Base-by-base conservation (phyloP, 768 basidiomycete species). In the Chiua virens region DNA sequence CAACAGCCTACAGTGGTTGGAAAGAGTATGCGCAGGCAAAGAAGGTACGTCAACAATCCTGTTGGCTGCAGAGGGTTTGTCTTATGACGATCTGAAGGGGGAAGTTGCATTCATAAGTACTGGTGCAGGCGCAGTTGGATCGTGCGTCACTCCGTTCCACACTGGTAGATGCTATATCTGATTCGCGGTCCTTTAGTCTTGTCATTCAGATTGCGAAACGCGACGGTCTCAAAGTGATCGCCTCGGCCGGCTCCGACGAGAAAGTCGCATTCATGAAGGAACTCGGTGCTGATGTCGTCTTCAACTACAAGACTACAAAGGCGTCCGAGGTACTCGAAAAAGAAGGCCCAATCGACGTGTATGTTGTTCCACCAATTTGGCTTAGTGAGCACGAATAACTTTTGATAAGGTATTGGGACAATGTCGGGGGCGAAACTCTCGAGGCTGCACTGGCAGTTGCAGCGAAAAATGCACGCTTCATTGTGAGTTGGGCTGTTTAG, bases 251-350 rank as follows among this genome's bases (percentile, higher is more conserved):
- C 1, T 78, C 79, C 0, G 84, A 87, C 21, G 81, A 84, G 43
- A 88, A 89, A 66, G 83, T 89, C 13, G 63, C 72, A 6, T 85
- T 77, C 61, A 69, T 84, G 64, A 75, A 75, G 45, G 73, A 74
- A 5, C 55, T 85, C 36, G 86, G 85, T 0, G 78, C 79, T 0
- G 86, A 89, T 56, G 75, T 83, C 9, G 80, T 75, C 1, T 87
- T 86, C 73, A 86, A 88, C 66, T 87, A 84, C 68, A 84, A 89
- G 73, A 86, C 75, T 0, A 70, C 71, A 1, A 68, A 72, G 37
- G 80, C 78, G 0, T 57, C 59, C 1, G 77, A 82, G 13, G 73
- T 83, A 5, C 67, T 89, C 37, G 60, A 62, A 50, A 73, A 73
- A 47, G 75, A 86, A 56, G 83, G 83, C 3, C 78, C 77, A 0